phyloP scores from a whole-genome alignment of 2,329 filamentous ascomycete species.

The Fusarium zealandicum region DNA sequence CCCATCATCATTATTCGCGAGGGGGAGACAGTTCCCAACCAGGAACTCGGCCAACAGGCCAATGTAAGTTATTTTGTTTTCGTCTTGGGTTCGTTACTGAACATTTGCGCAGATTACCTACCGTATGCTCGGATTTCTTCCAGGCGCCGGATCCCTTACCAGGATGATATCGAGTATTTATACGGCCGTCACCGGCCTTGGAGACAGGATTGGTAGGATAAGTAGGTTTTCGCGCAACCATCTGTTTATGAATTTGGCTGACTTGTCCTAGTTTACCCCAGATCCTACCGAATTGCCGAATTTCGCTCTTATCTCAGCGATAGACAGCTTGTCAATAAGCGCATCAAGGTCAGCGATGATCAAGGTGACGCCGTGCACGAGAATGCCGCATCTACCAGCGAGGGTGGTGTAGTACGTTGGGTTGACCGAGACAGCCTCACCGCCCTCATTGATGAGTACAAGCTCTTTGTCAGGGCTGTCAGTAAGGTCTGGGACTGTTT shows the following conservation, averaged over 20 bases:
- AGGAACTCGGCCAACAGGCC: constrained; percentile 18
- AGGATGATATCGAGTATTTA: constrained; percentile 43
- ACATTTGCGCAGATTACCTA: constrained; percentile 14
- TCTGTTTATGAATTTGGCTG: neutral
- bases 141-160: constrained; percentile 33
- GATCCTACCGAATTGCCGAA: constrained; percentile 38
- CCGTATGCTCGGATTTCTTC: constrained; percentile 35
- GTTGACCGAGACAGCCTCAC: constrained; percentile 36
- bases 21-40: constrained; percentile 16
- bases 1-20: constrained; percentile 30
- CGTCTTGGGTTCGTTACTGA: neutral
- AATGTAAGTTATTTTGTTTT: constrained; percentile 16
- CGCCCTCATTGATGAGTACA: constrained; percentile 36
- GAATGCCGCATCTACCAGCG: neutral
- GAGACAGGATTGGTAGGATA: constrained; percentile 37
- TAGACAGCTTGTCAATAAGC: constrained; percentile 39
- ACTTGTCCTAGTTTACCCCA: constrained; percentile 33
- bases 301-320: constrained; percentile 32
- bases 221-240: constrained; percentile 22
- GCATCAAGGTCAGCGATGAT: constrained; percentile 35
- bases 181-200: constrained; percentile 39
- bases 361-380: constrained; percentile 8
- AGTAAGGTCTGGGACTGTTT: constrained; percentile 33
- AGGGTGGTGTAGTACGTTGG: constrained; percentile 33
- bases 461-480: constrained; percentile 34